Evolutionary conservation across 2,329 filamentous ascomycete species (phyloP).

Genomic region (Fusarium sulawesiense): DNA sequence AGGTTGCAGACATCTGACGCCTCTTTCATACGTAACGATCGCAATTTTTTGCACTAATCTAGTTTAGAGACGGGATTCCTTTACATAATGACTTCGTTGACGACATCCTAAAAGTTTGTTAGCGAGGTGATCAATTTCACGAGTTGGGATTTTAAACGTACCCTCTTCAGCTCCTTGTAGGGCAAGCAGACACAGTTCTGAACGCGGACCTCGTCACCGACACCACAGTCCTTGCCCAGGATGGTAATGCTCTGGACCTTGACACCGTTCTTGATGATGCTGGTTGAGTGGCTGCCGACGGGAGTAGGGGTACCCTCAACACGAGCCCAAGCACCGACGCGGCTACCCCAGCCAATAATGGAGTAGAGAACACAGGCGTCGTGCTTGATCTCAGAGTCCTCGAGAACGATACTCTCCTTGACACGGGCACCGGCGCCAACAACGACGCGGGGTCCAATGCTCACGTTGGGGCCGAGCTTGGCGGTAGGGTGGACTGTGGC

Average conservation of each 20-base stretch:
- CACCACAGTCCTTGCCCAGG: conserved; percentile 92
- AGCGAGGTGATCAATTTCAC: conserved; percentile 18
- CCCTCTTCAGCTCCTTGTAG: conserved; percentile 97
- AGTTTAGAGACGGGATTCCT: conserved; percentile 7
- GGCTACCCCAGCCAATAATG: conserved; percentile 97
- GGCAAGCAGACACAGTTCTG: conserved; percentile 98
- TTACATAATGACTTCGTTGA: conserved; percentile 93
- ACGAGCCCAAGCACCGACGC: conserved; percentile 96
- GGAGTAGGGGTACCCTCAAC: conserved; percentile 95
- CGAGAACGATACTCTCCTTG: conserved; percentile 95
- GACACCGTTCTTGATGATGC: conserved; percentile 95
- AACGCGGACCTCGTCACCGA: conserved; percentile 93
- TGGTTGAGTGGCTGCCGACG: conserved; percentile 88
- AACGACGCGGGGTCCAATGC: conserved; percentile 87
- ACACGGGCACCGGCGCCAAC: conserved; percentile 89
- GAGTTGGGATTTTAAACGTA: conserved; percentile 56
- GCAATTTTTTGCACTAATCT: conserved; percentile 30
- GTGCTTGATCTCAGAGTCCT: conserved; percentile 95
- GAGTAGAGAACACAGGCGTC: conserved; percentile 95
- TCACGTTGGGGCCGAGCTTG: conserved; percentile 97
- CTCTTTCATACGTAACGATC: conserved; percentile 18
- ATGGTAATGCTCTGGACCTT: conserved; percentile 99
- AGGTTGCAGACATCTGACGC: conserved; percentile 15
- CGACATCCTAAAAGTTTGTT: conserved; percentile 73
- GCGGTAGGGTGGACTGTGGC: conserved; percentile 93